A percentile compares a stretch with the other conserved stretches of the same genome.
These are phyloP conservation scores for Stachybotrys chartarum DNA, from an alignment of 2,329 filamentous ascomycete genomes.

Conservation along the genomic window DNA sequence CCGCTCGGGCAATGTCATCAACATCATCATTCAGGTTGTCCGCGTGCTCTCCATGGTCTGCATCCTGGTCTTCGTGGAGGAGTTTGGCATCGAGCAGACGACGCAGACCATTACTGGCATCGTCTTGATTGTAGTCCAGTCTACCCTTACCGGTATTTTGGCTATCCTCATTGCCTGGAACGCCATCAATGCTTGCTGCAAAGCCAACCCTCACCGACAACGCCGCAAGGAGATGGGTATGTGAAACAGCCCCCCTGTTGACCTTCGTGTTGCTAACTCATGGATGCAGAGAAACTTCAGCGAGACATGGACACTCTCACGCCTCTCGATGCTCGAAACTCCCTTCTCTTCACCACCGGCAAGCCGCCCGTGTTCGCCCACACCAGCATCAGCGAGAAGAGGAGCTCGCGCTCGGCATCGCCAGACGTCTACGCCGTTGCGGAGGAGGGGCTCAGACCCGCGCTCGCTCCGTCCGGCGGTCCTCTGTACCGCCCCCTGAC, in stretches of 20 bases:
- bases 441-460: slow-evolving; percentile 12
- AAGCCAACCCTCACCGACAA: slow-evolving; percentile 84
- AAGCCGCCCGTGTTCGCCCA: slow-evolving; percentile 35
- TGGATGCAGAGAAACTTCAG: slow-evolving; percentile 59
- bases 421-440: slow-evolving; percentile 24
- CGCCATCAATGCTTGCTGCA: slow-evolving; percentile 73
- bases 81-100: slow-evolving; percentile 82
- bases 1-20: slow-evolving; percentile 85
- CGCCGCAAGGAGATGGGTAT: slow-evolving; percentile 85
- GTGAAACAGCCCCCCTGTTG: slow-evolving; percentile 18
- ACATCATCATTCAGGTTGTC: slow-evolving; percentile 83
- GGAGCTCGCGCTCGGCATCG: slow-evolving; percentile 18
- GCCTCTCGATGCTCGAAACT: slow-evolving; percentile 80
- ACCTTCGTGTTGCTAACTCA: slow-evolving; percentile 15
- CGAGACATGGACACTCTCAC: slow-evolving; percentile 78
- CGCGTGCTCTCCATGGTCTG: slow-evolving; percentile 83
- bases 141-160: slow-evolving; percentile 70
- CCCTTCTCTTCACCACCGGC: slow-evolving; percentile 63
- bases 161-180: slow-evolving; percentile 87
- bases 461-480: slow-evolving; percentile 16
- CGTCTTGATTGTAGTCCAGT: slow-evolving; percentile 89
- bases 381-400: slow-evolving; percentile 29
- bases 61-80: slow-evolving; percentile 88
- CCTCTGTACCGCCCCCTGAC: slow-evolving; percentile 30
- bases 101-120: slow-evolving; percentile 92